Evolutionary conservation across 2,329 filamentous ascomycete genomes (phyloP).

Genomic region (Pseudocercospora pini-densiflorae): DNA sequence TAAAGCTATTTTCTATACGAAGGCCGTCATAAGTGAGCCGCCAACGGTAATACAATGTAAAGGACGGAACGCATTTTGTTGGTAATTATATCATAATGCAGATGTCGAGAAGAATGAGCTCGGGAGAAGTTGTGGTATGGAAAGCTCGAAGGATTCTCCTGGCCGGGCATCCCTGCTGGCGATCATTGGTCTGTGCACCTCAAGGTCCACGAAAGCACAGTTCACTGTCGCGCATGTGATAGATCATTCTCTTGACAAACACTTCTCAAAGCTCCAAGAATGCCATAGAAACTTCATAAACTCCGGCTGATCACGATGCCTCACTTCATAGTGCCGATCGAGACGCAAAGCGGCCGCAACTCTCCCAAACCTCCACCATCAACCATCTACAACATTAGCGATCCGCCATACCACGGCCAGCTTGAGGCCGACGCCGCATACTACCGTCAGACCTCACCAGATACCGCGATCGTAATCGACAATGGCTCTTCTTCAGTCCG

Average conservation of each 20-base stretch:
- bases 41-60: too few species aligned
- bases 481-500: constrained; percentile 92
- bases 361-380: constrained; percentile 59
- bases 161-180: not conserved
- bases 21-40: too few species aligned
- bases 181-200: not conserved
- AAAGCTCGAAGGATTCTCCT: too few species aligned
- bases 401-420: constrained; percentile 66
- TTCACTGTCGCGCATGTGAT: not conserved
- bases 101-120: too few species aligned
- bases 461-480: constrained; percentile 91
- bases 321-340: constrained; percentile 41
- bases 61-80: too few species aligned
- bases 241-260: too few species aligned
- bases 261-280: not conserved
- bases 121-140: too few species aligned
- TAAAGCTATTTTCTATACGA: too few species aligned
- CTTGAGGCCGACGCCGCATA: constrained; percentile 67
- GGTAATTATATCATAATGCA: too few species aligned
- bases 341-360: constrained; percentile 38
- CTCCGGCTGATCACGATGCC: constrained; percentile 34
- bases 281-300: constrained; percentile 5
- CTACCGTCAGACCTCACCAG: constrained; percentile 65
- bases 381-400: constrained; percentile 58
- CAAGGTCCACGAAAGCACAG: not conserved